A percentile compares a stretch with the other conserved stretches of the same genome.
phyloP scores from a whole-genome alignment of 345 rosid species.

The Gossypium herbaceum region DNA sequence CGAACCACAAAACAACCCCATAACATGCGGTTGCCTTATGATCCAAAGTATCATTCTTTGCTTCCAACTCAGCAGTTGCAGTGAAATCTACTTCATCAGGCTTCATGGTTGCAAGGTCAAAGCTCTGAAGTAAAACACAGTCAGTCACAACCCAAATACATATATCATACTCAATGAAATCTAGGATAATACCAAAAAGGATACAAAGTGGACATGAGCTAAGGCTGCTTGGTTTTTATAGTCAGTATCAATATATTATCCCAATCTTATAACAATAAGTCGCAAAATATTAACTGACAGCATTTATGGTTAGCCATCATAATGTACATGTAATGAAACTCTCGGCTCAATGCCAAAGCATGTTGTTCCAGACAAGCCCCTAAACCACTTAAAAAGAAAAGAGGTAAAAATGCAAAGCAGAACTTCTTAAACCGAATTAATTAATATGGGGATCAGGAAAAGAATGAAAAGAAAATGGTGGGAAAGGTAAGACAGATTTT shows the following conservation, averaged over 20 bases:
- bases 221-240: background rate
- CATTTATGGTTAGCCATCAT: background rate
- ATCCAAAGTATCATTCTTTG: conserved; percentile 15
- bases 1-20: conserved; percentile 89
- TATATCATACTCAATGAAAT: background rate
- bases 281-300: background rate
- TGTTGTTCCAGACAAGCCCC: background rate
- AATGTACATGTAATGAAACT: background rate
- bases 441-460: background rate
- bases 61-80: background rate
- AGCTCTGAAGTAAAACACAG: conserved; percentile 44
- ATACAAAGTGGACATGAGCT: background rate
- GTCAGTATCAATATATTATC: background rate
- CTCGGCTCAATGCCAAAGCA: background rate
- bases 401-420: background rate
- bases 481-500: background rate
- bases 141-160: background rate
- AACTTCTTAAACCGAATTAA: background rate
- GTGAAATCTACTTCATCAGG: conserved; percentile 92
- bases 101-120: conserved; percentile 81
- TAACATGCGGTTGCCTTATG: conserved; percentile 42
- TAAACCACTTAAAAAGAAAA: background rate
- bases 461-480: no score
- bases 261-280: background rate
- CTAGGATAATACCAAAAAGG: background rate